These are phyloP conservation scores for Staphylotrichum longicolle DNA, from an alignment of 495 filamentous ascomycete genomes.

Conservation along the genomic window DNA sequence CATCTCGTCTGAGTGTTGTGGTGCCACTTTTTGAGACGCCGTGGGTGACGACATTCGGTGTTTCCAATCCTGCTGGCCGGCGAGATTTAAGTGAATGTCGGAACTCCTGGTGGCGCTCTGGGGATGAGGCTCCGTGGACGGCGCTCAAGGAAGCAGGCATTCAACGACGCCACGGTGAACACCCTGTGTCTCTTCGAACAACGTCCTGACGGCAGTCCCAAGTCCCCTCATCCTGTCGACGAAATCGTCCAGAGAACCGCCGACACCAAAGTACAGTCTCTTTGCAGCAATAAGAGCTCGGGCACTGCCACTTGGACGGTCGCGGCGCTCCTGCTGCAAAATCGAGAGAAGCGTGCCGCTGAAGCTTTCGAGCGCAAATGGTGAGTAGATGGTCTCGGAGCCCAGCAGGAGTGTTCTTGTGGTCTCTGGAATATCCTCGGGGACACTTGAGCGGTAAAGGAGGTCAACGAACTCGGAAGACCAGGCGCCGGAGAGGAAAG, in stretches of 20 bases:
- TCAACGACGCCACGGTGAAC: conserved; percentile 54
- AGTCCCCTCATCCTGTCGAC: conserved; percentile 56
- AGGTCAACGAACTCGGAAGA: conserved; percentile 63
- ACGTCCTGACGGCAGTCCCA: conserved; percentile 54
- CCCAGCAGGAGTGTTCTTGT: conserved; percentile 62
- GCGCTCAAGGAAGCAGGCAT: conserved; percentile 37
- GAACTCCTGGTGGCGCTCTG: too few relatives aligned
- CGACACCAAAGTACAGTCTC: conserved; percentile 93
- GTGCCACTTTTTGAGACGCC: not conserved
- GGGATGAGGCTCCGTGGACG: too few relatives aligned
- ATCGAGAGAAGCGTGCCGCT: conserved; percentile 66
- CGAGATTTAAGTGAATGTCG: too few relatives aligned
- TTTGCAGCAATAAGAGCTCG: conserved; percentile 86
- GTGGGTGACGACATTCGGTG: not conserved
- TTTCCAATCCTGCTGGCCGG: not conserved
- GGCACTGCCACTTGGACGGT: conserved; percentile 38
- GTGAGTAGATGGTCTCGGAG: conserved; percentile 95
- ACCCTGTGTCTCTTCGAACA: conserved; percentile 63
- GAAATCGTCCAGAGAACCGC: conserved; percentile 89
- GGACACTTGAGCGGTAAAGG: conserved; percentile 36
- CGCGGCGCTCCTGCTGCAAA: conserved; percentile 53
- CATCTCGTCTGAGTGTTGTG: not conserved
- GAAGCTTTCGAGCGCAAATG: conserved; percentile 68
- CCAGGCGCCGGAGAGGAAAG: conserved; percentile 85
- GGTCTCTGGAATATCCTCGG: conserved; percentile 22